Base-by-base conservation (phyloP, 1,139 yeast genomes). In the Scheffersomyces cryptocercus region DNA sequence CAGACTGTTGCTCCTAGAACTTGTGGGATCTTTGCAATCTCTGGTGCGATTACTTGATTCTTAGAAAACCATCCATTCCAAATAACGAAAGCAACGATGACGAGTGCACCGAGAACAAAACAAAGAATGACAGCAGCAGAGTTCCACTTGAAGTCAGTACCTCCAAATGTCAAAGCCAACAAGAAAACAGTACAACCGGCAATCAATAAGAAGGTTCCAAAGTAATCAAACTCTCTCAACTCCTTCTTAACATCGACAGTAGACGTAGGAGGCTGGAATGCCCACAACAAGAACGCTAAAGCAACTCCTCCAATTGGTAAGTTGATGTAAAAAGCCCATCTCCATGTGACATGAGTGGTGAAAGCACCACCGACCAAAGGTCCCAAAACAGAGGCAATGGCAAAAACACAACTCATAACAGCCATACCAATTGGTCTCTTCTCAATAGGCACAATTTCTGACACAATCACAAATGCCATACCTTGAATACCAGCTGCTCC, bases 311-410 rank as follows among this genome's bases (percentile, higher is more conserved):
- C 86, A 41, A 84, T 66, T 3, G 91, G 89, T 45, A 86, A 64
- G 59, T 85, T 85, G 54, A 85, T 74, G 60, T 81, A 86, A 60
- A 85, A 86, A 52, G 88, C 81, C 90, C 91, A 85, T 59, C 93
- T 74, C 91, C 91, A 85, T 16, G 81, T 68, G 2, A 79, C 82
- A 40, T 77, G 69, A 11, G 76, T 59, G 3, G 85, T 37, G 34
- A 37, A 59, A 2, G 61, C 60, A 40, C 65, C 65, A 8, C 64
- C 65, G 35, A 61, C 45, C 20, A 61, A 47, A 2, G 64, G 65
- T 3, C 65, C 65, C 40, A 58, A 48, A 3, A 60, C 64, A 3
- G 63, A 55, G 12, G 64, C 58, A 29, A 59, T 49, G 10, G 59
- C 61, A 35, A 59, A 59, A 4, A 51, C 51, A 32, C 55, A 51